Evolutionary conservation across 331 rosid species (phyloP).

Genomic region (Quercus lobata): DNA sequence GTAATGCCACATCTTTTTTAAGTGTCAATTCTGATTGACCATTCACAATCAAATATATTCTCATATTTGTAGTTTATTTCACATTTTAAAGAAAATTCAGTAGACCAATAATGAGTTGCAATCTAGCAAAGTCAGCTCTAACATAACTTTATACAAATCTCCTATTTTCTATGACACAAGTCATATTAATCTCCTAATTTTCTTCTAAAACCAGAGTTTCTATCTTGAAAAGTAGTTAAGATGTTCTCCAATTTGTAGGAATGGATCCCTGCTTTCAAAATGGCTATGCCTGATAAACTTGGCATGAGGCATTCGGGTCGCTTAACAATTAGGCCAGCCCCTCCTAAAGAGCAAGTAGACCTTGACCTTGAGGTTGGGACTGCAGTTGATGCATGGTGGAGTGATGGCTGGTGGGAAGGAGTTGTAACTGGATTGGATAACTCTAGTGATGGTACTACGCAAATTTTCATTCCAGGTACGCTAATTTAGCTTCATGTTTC

Average conservation of each 20-base stretch:
- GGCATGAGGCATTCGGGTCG: slow-evolving; percentile 78
- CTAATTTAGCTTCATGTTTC: neutral
- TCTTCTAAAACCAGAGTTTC: slow-evolving; percentile 9
- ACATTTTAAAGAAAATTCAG: neutral
- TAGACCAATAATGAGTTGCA: neutral
- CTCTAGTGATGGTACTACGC: slow-evolving; percentile 39
- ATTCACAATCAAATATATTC: neutral
- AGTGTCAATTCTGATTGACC: neutral
- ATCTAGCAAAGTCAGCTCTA: neutral
- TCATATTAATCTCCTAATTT: neutral
- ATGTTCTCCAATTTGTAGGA: slow-evolving; percentile 56
- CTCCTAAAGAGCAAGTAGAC: slow-evolving; percentile 44
- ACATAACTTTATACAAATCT: neutral
- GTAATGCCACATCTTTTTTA: neutral
- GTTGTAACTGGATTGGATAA: slow-evolving; percentile 54
- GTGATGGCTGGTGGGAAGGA: slow-evolving; percentile 99
- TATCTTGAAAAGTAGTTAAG: neutral
- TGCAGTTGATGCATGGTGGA: slow-evolving; percentile 98
- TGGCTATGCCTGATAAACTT: slow-evolving; percentile 83
- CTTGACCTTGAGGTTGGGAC: slow-evolving; percentile 52
- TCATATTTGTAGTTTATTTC: neutral
- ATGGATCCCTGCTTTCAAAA: slow-evolving; percentile 80
- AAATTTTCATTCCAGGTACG: slow-evolving; percentile 78
- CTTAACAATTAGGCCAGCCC: slow-evolving; percentile 72
- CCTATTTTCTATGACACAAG: neutral